A percentile compares a stretch with the other conserved stretches of the same genome.
These are phyloP conservation scores for Apodospora peruviana DNA, from an alignment of 495 filamentous ascomycete genomes.

Conservation along the genomic window DNA sequence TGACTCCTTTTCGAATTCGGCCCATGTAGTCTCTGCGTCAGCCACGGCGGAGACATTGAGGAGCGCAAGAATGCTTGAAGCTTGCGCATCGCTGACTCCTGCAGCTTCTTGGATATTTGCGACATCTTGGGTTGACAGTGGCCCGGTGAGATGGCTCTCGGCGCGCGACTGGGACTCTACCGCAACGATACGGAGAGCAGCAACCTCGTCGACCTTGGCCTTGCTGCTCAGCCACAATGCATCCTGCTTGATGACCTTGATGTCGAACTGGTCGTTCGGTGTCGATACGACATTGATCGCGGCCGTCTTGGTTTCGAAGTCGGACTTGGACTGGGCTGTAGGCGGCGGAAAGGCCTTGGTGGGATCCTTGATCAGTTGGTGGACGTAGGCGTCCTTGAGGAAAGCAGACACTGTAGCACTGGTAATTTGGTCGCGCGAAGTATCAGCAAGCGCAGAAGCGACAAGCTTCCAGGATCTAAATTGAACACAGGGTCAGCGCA, in stretches of 20 bases:
- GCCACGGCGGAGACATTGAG: conserved; percentile 34
- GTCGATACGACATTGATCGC: conserved; percentile 80
- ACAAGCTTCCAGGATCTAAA: conserved; percentile 71
- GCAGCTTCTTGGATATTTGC: conserved; percentile 61
- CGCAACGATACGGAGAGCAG: conserved; percentile 72
- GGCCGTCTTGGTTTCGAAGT: conserved; percentile 82
- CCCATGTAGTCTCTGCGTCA: conserved; percentile 44
- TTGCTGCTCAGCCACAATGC: conserved; percentile 76
- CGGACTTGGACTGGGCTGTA: conserved; percentile 54
- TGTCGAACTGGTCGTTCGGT: conserved; percentile 60
- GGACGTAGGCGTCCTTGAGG: conserved; percentile 59
- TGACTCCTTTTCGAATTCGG: conserved; percentile 51
- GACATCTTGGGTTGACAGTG: conserved; percentile 62
- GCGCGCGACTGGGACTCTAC: conserved; percentile 79
- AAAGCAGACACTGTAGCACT: conserved; percentile 52
- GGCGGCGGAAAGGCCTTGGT: conserved; percentile 56
- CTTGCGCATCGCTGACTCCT: conserved; percentile 50
- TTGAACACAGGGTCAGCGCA: conserved; percentile 46
- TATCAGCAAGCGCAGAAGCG: conserved; percentile 58
- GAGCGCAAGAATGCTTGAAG: conserved; percentile 38
- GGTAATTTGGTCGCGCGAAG: conserved; percentile 41
- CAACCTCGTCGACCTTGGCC: conserved; percentile 71
- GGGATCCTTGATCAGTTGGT: conserved; percentile 59
- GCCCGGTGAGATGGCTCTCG: conserved; percentile 55
- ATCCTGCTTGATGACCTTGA: conserved; percentile 80